phyloP scores from a whole-genome alignment of 441 rosid species.

The Bruguiera hainesii region DNA sequence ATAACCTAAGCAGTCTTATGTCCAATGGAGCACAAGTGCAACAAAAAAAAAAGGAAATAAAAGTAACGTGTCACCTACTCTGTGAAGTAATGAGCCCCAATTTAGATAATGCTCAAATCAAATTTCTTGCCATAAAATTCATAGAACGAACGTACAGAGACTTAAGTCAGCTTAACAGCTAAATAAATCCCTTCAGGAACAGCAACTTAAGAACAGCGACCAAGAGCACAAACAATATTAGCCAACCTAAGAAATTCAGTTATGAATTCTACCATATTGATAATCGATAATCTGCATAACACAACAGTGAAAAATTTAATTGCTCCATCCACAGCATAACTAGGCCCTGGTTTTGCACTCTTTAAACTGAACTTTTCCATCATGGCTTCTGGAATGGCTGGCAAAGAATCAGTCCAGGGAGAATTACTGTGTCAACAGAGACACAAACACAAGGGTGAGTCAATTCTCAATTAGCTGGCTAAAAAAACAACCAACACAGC shows the following conservation, averaged over 20 bases:
- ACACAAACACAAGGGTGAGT: neutral
- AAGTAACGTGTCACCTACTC: too few species aligned
- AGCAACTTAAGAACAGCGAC: conserved; percentile 85
- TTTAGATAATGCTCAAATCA: too few species aligned
- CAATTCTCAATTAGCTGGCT: too few species aligned
- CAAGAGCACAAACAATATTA: conserved; percentile 38
- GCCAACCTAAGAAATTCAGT: conserved; percentile 18
- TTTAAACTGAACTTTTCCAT: conserved; percentile 47
- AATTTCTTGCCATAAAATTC: neutral
- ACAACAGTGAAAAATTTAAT: conserved; percentile 77
- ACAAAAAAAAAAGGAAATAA: neutral
- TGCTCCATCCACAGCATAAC: conserved; percentile 65
- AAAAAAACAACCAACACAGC: too few species aligned
- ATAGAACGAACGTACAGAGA: conserved; percentile 1
- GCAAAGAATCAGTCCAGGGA: conserved; percentile 62
- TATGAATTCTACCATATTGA: conserved; percentile 33
- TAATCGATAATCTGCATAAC: conserved; percentile 31
- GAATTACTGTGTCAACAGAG: neutral
- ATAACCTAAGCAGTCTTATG: neutral
- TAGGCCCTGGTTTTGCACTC: conserved; percentile 54
- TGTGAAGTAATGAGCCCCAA: too few species aligned
- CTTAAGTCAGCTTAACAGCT: conserved; percentile 93
- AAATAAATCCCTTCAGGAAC: conserved; percentile 98
- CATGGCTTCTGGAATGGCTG: conserved; percentile 54
- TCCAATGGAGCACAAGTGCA: too few species aligned